phyloP scores from a whole-genome alignment of 2,329 filamentous ascomycete species.

The Penicillium sp. region DNA sequence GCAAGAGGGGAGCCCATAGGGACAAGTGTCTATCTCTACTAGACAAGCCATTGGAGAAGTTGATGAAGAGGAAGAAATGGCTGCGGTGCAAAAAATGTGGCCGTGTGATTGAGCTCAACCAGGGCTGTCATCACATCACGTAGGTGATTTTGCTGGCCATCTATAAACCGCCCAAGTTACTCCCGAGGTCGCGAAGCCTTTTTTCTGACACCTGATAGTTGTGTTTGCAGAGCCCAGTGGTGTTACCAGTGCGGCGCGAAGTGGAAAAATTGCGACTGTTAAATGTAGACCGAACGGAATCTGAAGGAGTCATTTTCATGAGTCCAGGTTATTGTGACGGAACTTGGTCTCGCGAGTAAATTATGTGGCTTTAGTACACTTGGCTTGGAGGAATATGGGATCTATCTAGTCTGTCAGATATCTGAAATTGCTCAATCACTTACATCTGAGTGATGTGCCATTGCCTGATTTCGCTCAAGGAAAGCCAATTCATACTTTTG shows the following conservation, averaged over 20 bases:
- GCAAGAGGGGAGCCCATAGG: neutral
- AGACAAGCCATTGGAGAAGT: neutral
- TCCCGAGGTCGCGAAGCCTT: neutral
- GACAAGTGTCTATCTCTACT: neutral
- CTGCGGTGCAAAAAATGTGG: neutral
- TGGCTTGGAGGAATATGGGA: neutral
- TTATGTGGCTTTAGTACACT: neutral
- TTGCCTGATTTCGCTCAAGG: neutral
- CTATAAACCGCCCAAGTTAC: neutral
- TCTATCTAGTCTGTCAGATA: neutral
- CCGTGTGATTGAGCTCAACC: neutral
- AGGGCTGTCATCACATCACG: neutral
- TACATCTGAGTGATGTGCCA: neutral
- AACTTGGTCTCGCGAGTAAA: neutral
- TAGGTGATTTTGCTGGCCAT: neutral
- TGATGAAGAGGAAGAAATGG: neutral
- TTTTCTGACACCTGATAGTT: neutral
- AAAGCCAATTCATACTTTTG: neutral
- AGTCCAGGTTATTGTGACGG: neutral
- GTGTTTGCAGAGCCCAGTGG: slow-evolving; percentile 1
- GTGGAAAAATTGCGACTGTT: neutral
- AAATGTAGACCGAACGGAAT: neutral
- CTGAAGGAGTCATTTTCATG: neutral
- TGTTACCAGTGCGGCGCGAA: neutral
- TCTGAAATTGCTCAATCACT: neutral